Base-by-base conservation (phyloP, 495 filamentous ascomycete species). In the Podospora pseudoanserina region DNA sequence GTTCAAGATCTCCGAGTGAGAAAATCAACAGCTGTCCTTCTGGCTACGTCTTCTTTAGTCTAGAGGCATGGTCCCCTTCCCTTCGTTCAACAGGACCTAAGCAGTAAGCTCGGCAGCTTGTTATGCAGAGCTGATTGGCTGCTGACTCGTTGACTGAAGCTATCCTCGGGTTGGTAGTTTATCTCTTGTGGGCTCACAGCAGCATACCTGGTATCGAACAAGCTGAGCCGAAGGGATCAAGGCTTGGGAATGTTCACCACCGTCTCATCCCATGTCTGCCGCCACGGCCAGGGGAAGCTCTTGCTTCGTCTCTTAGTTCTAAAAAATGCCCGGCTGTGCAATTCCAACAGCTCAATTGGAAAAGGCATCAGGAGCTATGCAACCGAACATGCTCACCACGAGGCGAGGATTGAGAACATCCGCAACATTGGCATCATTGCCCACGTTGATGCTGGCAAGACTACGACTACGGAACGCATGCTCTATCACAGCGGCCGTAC, bases 371-470 rank as follows among this genome's bases (percentile, higher is more conserved):
- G 67, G 57, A 60, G 54, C 53, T 70, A 70, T 61, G 58, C 68
- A 20, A 67, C 65, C 39, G 69, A 70, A n/a, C 63, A 64, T n/a
- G 60, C 67, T 30, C 74, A 76, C 39, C 75, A 78, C 15, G 79
- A 81, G 18, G 68, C 78, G 26, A 76, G 71, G 44, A 77, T 81
- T 16, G 72, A 80, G 20, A 79, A 73, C 66, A 95, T 94, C 62
- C 85, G 95, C 68, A 99, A 99, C 76, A 97, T 99, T 79, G 96
- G 96, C 54, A 99, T 99, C 69, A 97, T 99, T 77, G 96, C 96
- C 53, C 96, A 99, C 79, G 97, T 98, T 68, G 96, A 98, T 88
- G 96, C 96, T 60, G 95, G 96, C 60, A 99, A 99, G 85, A 99
- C 96, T 7, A 99, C 96, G 0, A 99, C 96, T 0, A 98, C 96